These are phyloP conservation scores for Candida namnaoensis DNA, from an alignment of 805 yeast species.

Conservation along the genomic window DNA sequence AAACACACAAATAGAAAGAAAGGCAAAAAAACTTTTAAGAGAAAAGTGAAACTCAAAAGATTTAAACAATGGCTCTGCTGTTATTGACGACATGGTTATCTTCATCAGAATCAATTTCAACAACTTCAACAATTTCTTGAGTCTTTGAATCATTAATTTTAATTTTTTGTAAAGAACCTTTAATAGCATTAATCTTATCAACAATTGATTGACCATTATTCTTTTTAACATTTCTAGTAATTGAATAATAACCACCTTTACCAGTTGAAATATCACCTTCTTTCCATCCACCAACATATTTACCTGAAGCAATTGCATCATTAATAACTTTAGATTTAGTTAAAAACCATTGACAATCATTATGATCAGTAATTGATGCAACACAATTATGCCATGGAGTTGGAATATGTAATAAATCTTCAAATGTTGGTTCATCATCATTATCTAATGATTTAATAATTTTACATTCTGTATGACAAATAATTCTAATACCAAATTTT, in stretches of 20 bases:
- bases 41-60: too few species aligned
- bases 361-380: slow-evolving; percentile 29
- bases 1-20: too few species aligned
- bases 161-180: too few species aligned
- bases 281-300: slow-evolving; percentile 26
- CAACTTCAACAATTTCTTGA: too few species aligned
- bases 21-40: too few species aligned
- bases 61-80: too few species aligned
- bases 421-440: slow-evolving; percentile 32
- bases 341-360: slow-evolving; percentile 17
- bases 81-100: too few species aligned
- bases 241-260: slow-evolving; percentile 23
- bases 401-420: slow-evolving; percentile 52
- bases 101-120: too few species aligned
- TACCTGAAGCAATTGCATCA: slow-evolving; percentile 26
- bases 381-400: slow-evolving; percentile 62
- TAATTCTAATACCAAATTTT: slow-evolving; percentile 45
- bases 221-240: slow-evolving; percentile 4
- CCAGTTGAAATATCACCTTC: slow-evolving; percentile 22
- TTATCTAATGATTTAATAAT: slow-evolving; percentile 34
- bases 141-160: too few species aligned
- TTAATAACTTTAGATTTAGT: slow-evolving; percentile 26
- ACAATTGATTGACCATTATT: not conserved
- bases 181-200: not conserved
- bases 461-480: slow-evolving; percentile 33